Evolutionary conservation across 352 stramenopile species (phyloP).

Genomic region (Halophytophthora batemanensis): DNA sequence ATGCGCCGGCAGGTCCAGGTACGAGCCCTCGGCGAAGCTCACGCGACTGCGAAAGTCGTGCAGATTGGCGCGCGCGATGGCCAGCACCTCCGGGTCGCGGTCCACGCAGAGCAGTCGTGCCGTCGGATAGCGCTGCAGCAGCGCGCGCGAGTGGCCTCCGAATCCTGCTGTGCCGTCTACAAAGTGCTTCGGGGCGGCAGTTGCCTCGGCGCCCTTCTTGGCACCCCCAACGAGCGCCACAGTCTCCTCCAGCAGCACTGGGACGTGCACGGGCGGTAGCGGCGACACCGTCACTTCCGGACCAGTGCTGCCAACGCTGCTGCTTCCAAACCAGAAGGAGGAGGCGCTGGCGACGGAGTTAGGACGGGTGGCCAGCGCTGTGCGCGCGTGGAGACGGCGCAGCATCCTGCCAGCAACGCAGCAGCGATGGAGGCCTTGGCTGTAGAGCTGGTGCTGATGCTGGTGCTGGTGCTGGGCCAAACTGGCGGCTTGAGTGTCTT

Average conservation of each 20-base stretch:
- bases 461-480: too few relatives aligned
- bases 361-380: not conserved
- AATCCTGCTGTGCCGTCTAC: conserved; percentile 76
- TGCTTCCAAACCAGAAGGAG: conserved; percentile 5
- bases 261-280: conserved; percentile 35
- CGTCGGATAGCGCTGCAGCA: conserved; percentile 44
- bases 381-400: conserved; percentile 4
- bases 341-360: conserved; percentile 1
- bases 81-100: conserved; percentile 69
- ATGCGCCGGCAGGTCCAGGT: conserved; percentile 43
- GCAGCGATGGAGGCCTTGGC: too few relatives aligned
- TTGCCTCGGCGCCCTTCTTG: conserved; percentile 9
- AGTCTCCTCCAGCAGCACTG: conserved; percentile 60
- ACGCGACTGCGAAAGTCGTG: conserved; percentile 45
- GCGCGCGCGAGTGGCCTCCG: conserved; percentile 58
- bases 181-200: conserved; percentile 33
- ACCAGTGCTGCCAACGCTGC: not conserved
- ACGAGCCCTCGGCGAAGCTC: conserved; percentile 57
- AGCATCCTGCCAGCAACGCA: conserved; percentile 4
- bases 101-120: conserved; percentile 76
- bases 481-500: too few relatives aligned
- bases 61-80: conserved; percentile 50
- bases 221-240: conserved; percentile 25
- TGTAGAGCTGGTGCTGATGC: too few relatives aligned
- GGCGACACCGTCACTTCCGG: not conserved